These are phyloP conservation scores for Mikania micrantha DNA, from an alignment of 129 eudicot species.

Conservation along the genomic window DNA sequence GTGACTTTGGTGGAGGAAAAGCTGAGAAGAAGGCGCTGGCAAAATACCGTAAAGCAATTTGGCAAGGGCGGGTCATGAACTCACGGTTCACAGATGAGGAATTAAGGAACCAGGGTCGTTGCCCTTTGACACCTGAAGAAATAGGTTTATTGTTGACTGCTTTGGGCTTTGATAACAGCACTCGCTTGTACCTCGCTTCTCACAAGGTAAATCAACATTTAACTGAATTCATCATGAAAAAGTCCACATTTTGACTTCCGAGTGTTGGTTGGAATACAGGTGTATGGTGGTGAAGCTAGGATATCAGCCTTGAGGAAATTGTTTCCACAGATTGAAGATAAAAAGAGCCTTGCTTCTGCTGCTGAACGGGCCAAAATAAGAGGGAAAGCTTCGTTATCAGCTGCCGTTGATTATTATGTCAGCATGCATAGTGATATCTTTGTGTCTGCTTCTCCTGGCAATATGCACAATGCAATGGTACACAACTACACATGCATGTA, in stretches of 20 bases:
- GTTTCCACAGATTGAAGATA: constrained; percentile 85
- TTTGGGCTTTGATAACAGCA: constrained; percentile 74
- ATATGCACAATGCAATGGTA: constrained; percentile 98
- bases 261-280: constrained; percentile 35
- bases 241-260: not conserved
- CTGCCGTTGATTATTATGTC: constrained; percentile 94
- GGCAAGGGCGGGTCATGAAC: constrained; percentile 91
- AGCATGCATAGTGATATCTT: constrained; percentile 91
- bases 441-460: constrained; percentile 96
- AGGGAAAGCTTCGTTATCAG: constrained; percentile 94
- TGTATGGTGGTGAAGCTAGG: constrained; percentile 87
- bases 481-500: constrained; percentile 42
- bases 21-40: constrained; percentile 90
- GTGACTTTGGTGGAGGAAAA: constrained; percentile 98
- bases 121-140: constrained; percentile 98
- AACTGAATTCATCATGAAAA: not conserved
- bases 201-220: constrained; percentile 64
- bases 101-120: constrained; percentile 83
- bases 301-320: constrained; percentile 56
- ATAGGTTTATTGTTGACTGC: constrained; percentile 80
- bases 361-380: constrained; percentile 66
- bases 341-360: constrained; percentile 83
- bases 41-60: constrained; percentile 72
- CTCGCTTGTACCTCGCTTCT: constrained; percentile 92
- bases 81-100: constrained; percentile 88